A percentile compares a stretch with the other conserved stretches of the same genome.
Evolutionary conservation across 148 eudicot species (phyloP).

Genomic region (Rhododendron ferrugineum): DNA sequence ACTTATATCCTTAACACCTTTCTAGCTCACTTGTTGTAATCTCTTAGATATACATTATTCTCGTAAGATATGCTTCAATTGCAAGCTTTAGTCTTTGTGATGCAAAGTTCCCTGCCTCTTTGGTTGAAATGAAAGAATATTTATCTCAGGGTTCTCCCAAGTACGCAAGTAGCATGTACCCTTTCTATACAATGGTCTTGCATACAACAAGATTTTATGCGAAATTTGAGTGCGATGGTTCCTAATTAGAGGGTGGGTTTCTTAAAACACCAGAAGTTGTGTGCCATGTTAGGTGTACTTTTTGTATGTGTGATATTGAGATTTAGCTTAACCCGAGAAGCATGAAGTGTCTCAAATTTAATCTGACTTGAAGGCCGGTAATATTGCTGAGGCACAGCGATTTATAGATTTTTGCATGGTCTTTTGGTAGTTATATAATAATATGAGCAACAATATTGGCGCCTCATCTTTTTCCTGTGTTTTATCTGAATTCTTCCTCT

Average conservation of each 20-base stretch:
- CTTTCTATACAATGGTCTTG: background rate
- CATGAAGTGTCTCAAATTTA: background rate
- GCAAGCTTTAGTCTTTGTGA: background rate
- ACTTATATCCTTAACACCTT: background rate
- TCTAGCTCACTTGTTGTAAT: background rate
- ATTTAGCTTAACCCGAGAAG: slow-evolving; percentile 3
- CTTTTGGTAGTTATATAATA: background rate
- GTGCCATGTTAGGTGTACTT: background rate
- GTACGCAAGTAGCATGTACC: background rate
- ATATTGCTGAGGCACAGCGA: background rate
- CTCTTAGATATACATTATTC: background rate
- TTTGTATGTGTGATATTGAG: background rate
- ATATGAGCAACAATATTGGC: background rate
- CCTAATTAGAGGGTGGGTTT: background rate
- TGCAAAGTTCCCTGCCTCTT: background rate
- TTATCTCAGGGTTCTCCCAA: background rate
- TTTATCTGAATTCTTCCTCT: background rate
- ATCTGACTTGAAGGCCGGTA: background rate
- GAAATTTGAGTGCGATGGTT: background rate
- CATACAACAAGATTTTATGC: background rate
- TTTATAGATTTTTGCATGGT: background rate
- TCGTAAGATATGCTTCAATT: slow-evolving; percentile 2
- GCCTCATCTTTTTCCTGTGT: background rate
- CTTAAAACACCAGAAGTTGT: background rate
- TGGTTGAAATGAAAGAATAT: background rate